These are phyloP conservation scores for Vitis amurensis DNA, from an alignment of 164 flowering plant genomes.

Conservation along the genomic window DNA sequence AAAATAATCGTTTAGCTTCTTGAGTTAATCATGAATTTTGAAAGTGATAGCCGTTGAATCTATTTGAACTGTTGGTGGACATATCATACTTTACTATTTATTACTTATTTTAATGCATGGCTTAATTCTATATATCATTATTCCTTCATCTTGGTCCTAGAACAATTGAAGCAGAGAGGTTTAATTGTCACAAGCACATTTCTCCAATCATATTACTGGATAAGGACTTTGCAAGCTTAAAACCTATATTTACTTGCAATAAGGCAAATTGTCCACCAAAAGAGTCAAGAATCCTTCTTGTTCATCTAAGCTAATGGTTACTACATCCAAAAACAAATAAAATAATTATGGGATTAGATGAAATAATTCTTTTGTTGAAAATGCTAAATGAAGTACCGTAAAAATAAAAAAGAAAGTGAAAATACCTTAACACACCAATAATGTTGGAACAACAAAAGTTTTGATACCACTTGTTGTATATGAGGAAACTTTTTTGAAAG, in stretches of 20 bases:
- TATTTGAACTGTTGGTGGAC: background rate
- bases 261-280: constrained; percentile 96
- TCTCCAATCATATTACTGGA: constrained; percentile 63
- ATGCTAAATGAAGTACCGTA: too few species aligned
- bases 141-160: constrained; percentile 31
- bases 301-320: constrained; percentile 82
- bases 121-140: constrained; percentile 4
- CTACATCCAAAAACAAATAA: constrained; percentile 31
- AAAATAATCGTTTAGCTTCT: background rate
- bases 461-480: too few species aligned
- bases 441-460: constrained; percentile 23
- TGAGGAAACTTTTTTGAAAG: too few species aligned
- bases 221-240: too few species aligned
- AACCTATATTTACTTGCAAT: constrained; percentile 46
- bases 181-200: constrained; percentile 37
- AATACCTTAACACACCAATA: too few species aligned
- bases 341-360: constrained; percentile 9
- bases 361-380: too few species aligned
- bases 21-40: background rate
- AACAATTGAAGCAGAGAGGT: constrained; percentile 18
- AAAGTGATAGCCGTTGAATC: background rate
- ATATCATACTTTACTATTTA: background rate
- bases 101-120: background rate
- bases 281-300: constrained; percentile 98
- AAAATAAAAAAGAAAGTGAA: background rate